phyloP scores from a whole-genome alignment of 768 basidiomycete species.

The Boletus subcaerulescens region DNA sequence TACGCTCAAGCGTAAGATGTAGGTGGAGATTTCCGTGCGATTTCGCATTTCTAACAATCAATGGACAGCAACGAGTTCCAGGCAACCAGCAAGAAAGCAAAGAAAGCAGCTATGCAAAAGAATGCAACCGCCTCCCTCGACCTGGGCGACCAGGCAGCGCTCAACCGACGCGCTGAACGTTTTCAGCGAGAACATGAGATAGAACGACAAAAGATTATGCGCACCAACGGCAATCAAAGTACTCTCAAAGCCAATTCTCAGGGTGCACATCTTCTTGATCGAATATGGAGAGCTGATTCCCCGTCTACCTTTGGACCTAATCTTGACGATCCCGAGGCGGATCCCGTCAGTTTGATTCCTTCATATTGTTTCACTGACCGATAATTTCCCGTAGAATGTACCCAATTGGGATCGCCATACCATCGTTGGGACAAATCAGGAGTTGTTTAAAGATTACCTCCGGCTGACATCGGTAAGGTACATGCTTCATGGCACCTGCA shows the following conservation, averaged over 20 bases:
- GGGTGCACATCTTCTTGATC: constrained; percentile 53
- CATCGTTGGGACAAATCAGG: constrained; percentile 87
- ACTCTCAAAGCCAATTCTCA: constrained; percentile 46
- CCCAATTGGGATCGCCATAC: constrained; percentile 96
- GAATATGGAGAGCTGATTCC: constrained; percentile 41
- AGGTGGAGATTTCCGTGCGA: constrained; percentile 14
- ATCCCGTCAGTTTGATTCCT: constrained; percentile 50
- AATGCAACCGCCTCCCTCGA: constrained; percentile 41
- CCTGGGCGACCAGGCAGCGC: constrained; percentile 62
- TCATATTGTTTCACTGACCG: not conserved
- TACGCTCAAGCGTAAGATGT: constrained; percentile 72
- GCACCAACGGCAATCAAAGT: constrained; percentile 29
- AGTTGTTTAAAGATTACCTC: constrained; percentile 94
- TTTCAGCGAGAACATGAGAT: constrained; percentile 90
- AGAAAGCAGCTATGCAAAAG: constrained; percentile 50
- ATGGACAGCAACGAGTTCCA: constrained; percentile 37
- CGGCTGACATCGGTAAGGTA: constrained; percentile 79
- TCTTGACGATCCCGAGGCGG: constrained; percentile 68
- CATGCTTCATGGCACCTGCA: not conserved
- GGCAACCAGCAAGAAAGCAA: constrained; percentile 56
- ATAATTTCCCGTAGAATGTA: constrained; percentile 65
- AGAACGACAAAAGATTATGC: constrained; percentile 61
- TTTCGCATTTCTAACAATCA: constrained; percentile 8
- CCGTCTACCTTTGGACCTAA: constrained; percentile 47
- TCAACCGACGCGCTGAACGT: constrained; percentile 77